Base-by-base conservation (phyloP, 2,329 filamentous ascomycete species). In the Beauveria scarabaeidicola region DNA sequence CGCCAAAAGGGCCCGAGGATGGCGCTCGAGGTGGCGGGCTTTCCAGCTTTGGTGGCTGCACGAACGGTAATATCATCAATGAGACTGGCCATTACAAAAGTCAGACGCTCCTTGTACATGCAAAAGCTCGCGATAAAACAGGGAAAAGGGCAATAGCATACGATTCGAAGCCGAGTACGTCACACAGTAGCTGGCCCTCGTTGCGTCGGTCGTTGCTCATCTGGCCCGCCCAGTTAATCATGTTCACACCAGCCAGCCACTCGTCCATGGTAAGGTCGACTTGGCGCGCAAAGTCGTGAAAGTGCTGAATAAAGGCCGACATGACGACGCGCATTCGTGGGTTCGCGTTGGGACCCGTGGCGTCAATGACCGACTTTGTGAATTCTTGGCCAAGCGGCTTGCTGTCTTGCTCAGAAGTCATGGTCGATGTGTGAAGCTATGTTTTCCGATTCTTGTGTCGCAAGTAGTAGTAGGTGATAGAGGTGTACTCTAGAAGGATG, bases 1-100 rank as follows among this genome's bases (percentile, higher is more conserved):
- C 89, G 82, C 83, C 89, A 95, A 75, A 96, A 96, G 1, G 91
- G 91, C 0, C 91, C 91, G 0, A 96, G 81, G 64, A 96, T 91
- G 44, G 90, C 85, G 4, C 88, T 89, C 2, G 89, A 83, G 5
- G 90, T 94, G 11, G 85, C 78, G 15, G 75, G 68, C 15, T 76
- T 75, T 43, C 68, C 63, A 40, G 68, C 66, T 54, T 74, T 74
- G 58, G 79, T 75, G 53, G 80, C 79, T 17, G 68, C 64, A 54
- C 84, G 85, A 74, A 85, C 88, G 59, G 88, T 90, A 68, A 94
- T 93, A 70, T 93, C 89, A 70, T 93, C 90, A 51, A 92, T 88
- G 4, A 89, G 81, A 32, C 52, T 56, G 6, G 2, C n/a, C 13
- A 21, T 23, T 6, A 7, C 10, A 6, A 44, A 52, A n/a, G n/a